A percentile compares a stretch with the other conserved stretches of the same genome.
Conservation (phyloP, 1,284 basidiomycete genomes). For the Tilletia indica region DNA sequence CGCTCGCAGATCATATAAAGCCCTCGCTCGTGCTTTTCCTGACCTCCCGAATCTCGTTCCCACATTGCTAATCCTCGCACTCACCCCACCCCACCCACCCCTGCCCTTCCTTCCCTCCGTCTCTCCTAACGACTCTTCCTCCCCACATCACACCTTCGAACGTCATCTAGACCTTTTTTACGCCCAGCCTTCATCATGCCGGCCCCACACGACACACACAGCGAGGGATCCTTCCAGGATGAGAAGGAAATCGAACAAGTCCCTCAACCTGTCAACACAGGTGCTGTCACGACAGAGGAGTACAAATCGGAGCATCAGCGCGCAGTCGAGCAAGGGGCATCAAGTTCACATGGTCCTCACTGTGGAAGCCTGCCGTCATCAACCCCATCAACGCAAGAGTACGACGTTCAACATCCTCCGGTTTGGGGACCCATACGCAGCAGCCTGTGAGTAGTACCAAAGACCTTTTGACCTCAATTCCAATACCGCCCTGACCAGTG, state of each 20-base stretch:
- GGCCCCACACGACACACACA: background rate
- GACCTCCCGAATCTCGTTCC: no score
- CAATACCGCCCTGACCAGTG: background rate
- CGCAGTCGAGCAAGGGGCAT: slow-evolving; percentile 19
- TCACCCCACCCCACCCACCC: no score
- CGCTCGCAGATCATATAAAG: no score
- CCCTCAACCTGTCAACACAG: slow-evolving; percentile 14
- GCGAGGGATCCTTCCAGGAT: slow-evolving; percentile 4
- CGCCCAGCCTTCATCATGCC: background rate
- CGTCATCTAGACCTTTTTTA: no score
- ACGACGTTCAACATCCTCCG: slow-evolving; percentile 65
- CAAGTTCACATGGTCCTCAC: slow-evolving; percentile 47
- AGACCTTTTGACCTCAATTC: slow-evolving; percentile 24
- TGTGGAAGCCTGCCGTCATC: slow-evolving; percentile 55
- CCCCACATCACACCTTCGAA: background rate
- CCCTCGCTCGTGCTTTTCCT: no score
- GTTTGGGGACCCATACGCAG: slow-evolving; percentile 62
- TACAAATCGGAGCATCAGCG: slow-evolving; percentile 43
- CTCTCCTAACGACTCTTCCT: background rate
- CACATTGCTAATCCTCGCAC: no score
- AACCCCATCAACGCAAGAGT: slow-evolving; percentile 65
- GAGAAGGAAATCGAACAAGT: slow-evolving; percentile 20
- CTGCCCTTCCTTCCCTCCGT: background rate
- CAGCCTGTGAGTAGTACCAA: slow-evolving; percentile 60
- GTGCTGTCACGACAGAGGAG: slow-evolving; percentile 31